Percentiles rank a stretch among this genome's conserved stretches.
phyloP scores from a whole-genome alignment of 2,329 filamentous ascomycete genomes.

The Penicillium sp. region DNA sequence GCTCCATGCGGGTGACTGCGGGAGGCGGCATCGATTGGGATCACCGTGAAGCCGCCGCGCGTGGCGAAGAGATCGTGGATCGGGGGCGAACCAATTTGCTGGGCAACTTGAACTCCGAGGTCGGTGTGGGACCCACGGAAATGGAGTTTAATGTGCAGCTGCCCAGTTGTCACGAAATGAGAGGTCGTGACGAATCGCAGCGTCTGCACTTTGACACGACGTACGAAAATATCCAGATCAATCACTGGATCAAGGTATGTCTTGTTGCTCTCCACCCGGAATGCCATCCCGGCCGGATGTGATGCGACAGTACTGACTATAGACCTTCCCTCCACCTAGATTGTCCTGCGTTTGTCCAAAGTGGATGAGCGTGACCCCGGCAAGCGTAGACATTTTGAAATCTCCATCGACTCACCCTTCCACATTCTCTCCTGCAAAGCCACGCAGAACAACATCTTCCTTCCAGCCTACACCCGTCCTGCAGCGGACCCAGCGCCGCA shows the following conservation, averaged over 20 bases:
- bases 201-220: conserved; percentile 84
- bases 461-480: conserved; percentile 70
- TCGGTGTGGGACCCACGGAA: conserved; percentile 78
- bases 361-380: conserved; percentile 69
- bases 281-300: neutral
- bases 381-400: conserved; percentile 85
- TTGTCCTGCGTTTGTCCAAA: conserved; percentile 87
- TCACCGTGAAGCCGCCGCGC: conserved; percentile 50
- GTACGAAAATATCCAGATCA: conserved; percentile 88
- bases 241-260: conserved; percentile 90
- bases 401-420: conserved; percentile 92
- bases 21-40: conserved; percentile 73
- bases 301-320: conserved; percentile 9
- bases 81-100: conserved; percentile 63
- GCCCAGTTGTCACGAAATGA: conserved; percentile 80
- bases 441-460: conserved; percentile 80
- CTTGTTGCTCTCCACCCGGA: neutral
- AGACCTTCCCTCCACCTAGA: conserved; percentile 44
- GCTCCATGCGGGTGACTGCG: conserved; percentile 67
- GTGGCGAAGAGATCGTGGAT: conserved; percentile 50
- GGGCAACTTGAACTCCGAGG: conserved; percentile 70
- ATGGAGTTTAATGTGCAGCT: conserved; percentile 92
- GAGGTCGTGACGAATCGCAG: conserved; percentile 58
- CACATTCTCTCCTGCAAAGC: conserved; percentile 89
- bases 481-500: conserved; percentile 44